Base-by-base conservation (phyloP, 2,329 filamentous ascomycete genomes). In the Juglanconis oblonga region DNA sequence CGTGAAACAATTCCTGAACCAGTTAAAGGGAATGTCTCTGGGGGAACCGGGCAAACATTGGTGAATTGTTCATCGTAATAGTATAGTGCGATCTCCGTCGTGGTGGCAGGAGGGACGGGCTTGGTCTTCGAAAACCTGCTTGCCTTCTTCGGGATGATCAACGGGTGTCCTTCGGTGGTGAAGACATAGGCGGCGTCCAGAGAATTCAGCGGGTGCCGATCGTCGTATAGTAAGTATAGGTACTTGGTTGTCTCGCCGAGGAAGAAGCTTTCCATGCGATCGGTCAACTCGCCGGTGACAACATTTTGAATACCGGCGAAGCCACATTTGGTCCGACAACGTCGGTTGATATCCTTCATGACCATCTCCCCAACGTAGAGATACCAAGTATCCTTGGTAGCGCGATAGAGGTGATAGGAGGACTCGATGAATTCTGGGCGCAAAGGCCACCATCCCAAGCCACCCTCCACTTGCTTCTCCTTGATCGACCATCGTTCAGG, bases 201-300 rank as follows among this genome's bases (percentile, higher is more conserved):
- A 24, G 86, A 87, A 73, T 98, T 98, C 47, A 99, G 77, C 0
- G 93, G 92, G 74, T 98, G 95, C 13, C 87, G 82, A 4, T 87
- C 83, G 65, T 96, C 91, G 72, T 96, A 98, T 2, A 98, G 84
- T 57, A 99, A 78, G 72, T 96, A 98, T 64, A 99, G 80, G 73
- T 99, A 99, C 74, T 98, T 97, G 49, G 92, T 88, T 1, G 95
- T 99, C 75, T 99, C 95, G 13, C 95, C 94, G 1, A 99, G 81
- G 70, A 98, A 98, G 80, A 98, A 99, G 72, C 94, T 98, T 75
- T 99, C 95, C 95, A 98, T 98, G 38, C 95, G 89, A 72, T 99
- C 93, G 67, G 86, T 91, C 74, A 92, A 86, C 74, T 97, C 91
- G 3, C 94, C 94, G 5, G 85, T 91, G 38, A 88, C 79, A 8